A percentile compares a stretch with the other conserved stretches of the same genome.
phyloP scores from a whole-genome alignment of 2,329 filamentous ascomycete species.

The Alternaria sp. region DNA sequence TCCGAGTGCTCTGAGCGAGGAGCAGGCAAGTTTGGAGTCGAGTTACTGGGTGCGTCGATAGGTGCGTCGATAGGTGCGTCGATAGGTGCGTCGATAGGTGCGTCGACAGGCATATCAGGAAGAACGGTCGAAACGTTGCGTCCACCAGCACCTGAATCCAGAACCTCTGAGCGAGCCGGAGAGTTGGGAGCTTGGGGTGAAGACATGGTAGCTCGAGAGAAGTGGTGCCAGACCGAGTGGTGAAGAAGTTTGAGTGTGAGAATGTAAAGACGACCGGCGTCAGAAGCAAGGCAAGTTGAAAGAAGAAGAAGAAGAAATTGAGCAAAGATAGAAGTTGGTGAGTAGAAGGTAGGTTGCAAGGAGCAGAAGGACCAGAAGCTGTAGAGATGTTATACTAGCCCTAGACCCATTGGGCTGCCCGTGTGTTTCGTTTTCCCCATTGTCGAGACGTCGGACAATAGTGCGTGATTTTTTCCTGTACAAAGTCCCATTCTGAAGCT shows the following conservation, averaged over 20 bases:
- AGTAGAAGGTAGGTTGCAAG: not conserved
- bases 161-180: not conserved
- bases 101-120: not conserved
- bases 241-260: not conserved
- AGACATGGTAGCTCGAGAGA: not conserved
- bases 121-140: not conserved
- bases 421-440: not conserved
- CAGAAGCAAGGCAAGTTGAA: not conserved
- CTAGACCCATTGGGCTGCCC: not conserved
- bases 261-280: conserved; percentile 8
- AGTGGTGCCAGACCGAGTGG: not conserved
- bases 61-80: not conserved
- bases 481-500: not conserved
- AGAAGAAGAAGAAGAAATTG: not conserved
- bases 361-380: not conserved
- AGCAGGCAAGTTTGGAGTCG: not conserved
- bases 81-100: not conserved
- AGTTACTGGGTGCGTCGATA: not conserved
- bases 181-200: not conserved
- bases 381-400: not conserved
- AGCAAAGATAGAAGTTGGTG: not conserved
- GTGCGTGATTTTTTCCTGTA: not conserved
- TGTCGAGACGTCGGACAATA: conserved; percentile 4
- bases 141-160: not conserved
- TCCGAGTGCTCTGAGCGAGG: not conserved